Evolutionary conservation across 2,329 filamentous ascomycete species (phyloP), one percentile per base, ranked within the genome.

Genomic region (Fusarium xylarioides): DNA sequence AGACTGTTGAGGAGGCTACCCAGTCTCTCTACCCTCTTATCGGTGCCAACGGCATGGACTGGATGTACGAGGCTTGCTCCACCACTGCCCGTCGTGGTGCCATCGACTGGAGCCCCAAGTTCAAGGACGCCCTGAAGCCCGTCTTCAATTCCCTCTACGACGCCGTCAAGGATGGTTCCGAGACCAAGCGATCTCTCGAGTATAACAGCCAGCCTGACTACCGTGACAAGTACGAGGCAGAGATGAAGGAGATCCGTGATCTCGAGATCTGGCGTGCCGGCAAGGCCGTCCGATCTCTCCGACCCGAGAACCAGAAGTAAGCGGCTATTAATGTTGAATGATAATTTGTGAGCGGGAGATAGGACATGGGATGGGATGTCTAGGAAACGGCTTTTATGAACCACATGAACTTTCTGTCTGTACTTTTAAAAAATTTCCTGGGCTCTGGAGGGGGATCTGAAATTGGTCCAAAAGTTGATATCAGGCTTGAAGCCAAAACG

Each of bases 51-150:
- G 96, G 96, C 82, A 98, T 99, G 96, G 96, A 99, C 90, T 99
- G 97, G 95, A 99, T 99, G 96, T 99, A 97, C 89, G 95, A 95
- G 84, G 96, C 96, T 78, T 99, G 96, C 93, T 98, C 95, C 74
- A 99, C 96, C 83, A 99, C 96, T 67, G 96, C 96, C 82, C 94
- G 96, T 82, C 95, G 96, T 83, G 96, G 96, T 86, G 96, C 96
- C 86, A 97, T 99, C 83, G 96, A 99, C 91, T 99, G 96, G 96
- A 95, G 92, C 83, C 92, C 92, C 85, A 90, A 90, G 83, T 99
- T 99, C 94, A 98, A 98, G 93, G 93, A 95, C 79, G 95, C 93
- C 82, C 91, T 99, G 82, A 98, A 98, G 93, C 96, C 96, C 81
- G 93, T 99, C 83, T 99, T 99, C 91, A 95, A 98, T 88, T 90